phyloP scores from a whole-genome alignment of 805 yeast genomes.

The Wickerhamiella qilinensis region DNA sequence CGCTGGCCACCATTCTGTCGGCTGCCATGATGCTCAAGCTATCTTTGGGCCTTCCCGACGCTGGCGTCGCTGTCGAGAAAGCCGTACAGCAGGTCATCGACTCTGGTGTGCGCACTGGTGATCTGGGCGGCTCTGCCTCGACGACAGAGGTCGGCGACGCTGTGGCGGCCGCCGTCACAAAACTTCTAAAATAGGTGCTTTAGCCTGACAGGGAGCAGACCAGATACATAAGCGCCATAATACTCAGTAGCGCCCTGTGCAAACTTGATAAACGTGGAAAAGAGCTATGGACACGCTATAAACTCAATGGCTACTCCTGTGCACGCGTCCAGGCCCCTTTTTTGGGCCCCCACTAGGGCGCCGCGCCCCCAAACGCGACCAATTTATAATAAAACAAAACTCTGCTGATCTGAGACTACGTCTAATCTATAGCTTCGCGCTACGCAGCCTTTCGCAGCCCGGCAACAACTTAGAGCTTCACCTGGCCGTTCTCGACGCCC shows the following conservation, averaged over 20 bases:
- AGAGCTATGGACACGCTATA: no score
- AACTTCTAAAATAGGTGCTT: conserved; percentile 21
- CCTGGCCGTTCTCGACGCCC: conserved; percentile 16
- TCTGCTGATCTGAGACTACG: not conserved
- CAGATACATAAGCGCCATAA: no score
- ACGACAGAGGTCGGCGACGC: conserved; percentile 94
- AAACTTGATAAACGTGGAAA: no score
- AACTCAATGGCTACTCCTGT: no score
- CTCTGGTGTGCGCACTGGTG: conserved; percentile 77
- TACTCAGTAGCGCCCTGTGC: no score
- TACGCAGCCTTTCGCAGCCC: no score
- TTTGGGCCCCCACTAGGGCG: no score
- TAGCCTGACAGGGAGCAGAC: no score
- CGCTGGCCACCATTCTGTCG: conserved; percentile 86
- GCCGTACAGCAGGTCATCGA: conserved; percentile 80
- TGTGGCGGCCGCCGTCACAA: conserved; percentile 54
- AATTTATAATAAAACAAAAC: no score
- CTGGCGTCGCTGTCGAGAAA: conserved; percentile 74
- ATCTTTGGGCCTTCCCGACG: conserved; percentile 66
- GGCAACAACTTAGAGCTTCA: conserved; percentile 13
- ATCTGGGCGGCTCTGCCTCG: conserved; percentile 66
- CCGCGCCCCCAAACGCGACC: no score
- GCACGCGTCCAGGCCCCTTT: no score
- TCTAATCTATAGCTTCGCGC: not conserved
- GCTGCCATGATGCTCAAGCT: conserved; percentile 96